Evolutionary conservation across 2,329 filamentous ascomycete species (phyloP), one percentile per base, ranked within the genome.

Genomic region (Torrubiella hemipterigena): DNA sequence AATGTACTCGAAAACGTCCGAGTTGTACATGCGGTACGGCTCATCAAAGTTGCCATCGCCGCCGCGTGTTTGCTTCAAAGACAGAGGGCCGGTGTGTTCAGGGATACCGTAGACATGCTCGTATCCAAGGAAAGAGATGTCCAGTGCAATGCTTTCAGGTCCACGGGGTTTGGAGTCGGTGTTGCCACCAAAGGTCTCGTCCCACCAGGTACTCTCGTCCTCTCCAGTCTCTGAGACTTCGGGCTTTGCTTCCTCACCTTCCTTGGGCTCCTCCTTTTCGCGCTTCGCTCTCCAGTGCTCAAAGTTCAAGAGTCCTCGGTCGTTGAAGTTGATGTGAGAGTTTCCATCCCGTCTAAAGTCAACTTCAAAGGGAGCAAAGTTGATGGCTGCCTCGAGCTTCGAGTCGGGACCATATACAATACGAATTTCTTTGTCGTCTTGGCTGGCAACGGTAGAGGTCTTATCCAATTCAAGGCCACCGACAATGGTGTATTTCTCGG

Each of bases 1-100:
- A 46, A 94, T 79, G 54, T 98, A 98, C 59, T 98, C 91, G 46
- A 98, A 98, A 9, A 98, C 91, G 52, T 98, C 91, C 19, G 84
- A 73, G 55, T 98, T 98, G 63, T 95, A 95, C 55, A 98, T 59
- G 22, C 91, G 75, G 60, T 98, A 98, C 1, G 91, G 91, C 39
- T 98, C 84, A 8, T 70, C 66, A 55, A 91, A 85, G 45, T 85
- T 83, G 38, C 82, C 85, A 14, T 85, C 73, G 16, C 86, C 86
- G 31, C 89, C 91, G 32, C 85, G 79, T 10, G 91, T 98, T 53
- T 93, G 77, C 57, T 82, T 91, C 43, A 98, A 61, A 1, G 89
- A 93, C 27, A 98, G 55, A 6, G 87, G 77, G 3, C 87, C 85
- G 21, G 91, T 75, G 57, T 98, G 91, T 50, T 93, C 87, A 2